Percentiles rank a stretch among this genome's conserved stretches.
phyloP scores from a whole-genome alignment of 2,329 filamentous ascomycete genomes.

The Fusarium zealandicum region DNA sequence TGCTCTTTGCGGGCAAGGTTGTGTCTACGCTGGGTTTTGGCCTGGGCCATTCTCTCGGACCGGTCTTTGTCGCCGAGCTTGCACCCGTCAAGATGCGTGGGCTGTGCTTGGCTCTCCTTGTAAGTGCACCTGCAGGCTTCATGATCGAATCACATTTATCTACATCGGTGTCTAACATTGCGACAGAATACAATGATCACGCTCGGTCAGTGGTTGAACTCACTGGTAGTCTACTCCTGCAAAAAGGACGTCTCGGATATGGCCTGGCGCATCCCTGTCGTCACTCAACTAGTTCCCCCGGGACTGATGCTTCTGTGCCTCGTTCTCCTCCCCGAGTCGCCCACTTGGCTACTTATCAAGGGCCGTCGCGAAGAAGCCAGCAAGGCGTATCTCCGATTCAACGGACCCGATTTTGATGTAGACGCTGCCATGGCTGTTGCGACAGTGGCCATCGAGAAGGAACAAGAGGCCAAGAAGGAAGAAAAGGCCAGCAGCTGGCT shows the following conservation, averaged over 20 bases:
- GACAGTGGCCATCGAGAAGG: slow-evolving; percentile 34
- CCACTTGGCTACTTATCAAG: slow-evolving; percentile 21
- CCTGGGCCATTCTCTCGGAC: slow-evolving; percentile 43
- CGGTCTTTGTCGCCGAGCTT: slow-evolving; percentile 45
- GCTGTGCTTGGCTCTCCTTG: slow-evolving; percentile 40
- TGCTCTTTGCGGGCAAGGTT: slow-evolving; percentile 43
- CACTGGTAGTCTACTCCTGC: slow-evolving; percentile 36
- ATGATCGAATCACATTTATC: neutral
- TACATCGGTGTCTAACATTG: neutral
- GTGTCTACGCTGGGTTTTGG: slow-evolving; percentile 43
- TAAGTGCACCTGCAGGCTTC: slow-evolving; percentile 6
- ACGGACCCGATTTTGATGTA: slow-evolving; percentile 39
- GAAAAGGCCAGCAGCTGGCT: slow-evolving; percentile 34
- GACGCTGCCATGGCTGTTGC: slow-evolving; percentile 29
- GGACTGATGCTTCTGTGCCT: slow-evolving; percentile 29
- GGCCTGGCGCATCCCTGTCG: slow-evolving; percentile 42
- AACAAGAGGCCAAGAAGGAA: slow-evolving; percentile 34
- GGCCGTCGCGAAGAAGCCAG: slow-evolving; percentile 22
- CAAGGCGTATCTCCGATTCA: slow-evolving; percentile 34
- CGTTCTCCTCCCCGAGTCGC: slow-evolving; percentile 19
- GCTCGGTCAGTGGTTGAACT: slow-evolving; percentile 42
- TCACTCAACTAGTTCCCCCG: slow-evolving; percentile 43
- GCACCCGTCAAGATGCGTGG: slow-evolving; percentile 44
- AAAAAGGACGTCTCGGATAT: slow-evolving; percentile 31
- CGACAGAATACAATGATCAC: slow-evolving; percentile 45